A percentile compares a stretch with the other conserved stretches of the same genome.
phyloP scores from a whole-genome alignment of 2,329 filamentous ascomycete genomes.

The Xylaria arbuscula region DNA sequence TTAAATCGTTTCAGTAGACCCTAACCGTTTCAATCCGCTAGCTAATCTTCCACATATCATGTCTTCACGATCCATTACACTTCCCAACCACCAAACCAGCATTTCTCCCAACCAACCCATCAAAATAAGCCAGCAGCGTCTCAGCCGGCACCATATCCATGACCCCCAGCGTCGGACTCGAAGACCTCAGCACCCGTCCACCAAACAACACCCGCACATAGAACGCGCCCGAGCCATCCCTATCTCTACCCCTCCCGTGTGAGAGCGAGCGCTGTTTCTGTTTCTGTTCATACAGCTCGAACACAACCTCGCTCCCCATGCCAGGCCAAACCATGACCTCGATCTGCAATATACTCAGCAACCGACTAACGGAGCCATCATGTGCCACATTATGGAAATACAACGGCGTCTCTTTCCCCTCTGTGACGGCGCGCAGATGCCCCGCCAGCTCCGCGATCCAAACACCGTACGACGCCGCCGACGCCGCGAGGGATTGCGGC shows the following conservation, averaged over 20 bases:
- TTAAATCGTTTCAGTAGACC: background rate
- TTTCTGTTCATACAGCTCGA: conserved; percentile 70
- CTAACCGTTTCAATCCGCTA: background rate
- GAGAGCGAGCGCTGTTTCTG: background rate
- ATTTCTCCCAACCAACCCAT: conserved; percentile 71
- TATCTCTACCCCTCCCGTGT: conserved; percentile 14
- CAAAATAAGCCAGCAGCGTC: conserved; percentile 74
- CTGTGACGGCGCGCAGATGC: conserved; percentile 68
- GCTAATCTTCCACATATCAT: background rate
- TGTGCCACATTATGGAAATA: conserved; percentile 85
- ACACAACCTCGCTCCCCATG: conserved; percentile 82
- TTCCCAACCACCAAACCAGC: conserved; percentile 57
- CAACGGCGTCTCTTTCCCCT: conserved; percentile 51
- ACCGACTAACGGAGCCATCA: conserved; percentile 75
- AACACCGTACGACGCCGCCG: conserved; percentile 72
- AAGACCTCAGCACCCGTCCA: conserved; percentile 73
- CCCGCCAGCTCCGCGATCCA: conserved; percentile 78
- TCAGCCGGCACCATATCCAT: conserved; percentile 78
- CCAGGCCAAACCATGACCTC: conserved; percentile 86
- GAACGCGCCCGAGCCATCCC: conserved; percentile 47
- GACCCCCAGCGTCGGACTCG: conserved; percentile 72
- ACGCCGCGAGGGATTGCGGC: conserved; percentile 69
- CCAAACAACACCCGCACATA: conserved; percentile 78
- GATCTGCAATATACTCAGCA: conserved; percentile 77
- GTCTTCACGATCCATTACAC: conserved; percentile 41